Evolutionary conservation across 768 basidiomycete genomes (phyloP).

Genomic region (Lentinula detonsa): DNA sequence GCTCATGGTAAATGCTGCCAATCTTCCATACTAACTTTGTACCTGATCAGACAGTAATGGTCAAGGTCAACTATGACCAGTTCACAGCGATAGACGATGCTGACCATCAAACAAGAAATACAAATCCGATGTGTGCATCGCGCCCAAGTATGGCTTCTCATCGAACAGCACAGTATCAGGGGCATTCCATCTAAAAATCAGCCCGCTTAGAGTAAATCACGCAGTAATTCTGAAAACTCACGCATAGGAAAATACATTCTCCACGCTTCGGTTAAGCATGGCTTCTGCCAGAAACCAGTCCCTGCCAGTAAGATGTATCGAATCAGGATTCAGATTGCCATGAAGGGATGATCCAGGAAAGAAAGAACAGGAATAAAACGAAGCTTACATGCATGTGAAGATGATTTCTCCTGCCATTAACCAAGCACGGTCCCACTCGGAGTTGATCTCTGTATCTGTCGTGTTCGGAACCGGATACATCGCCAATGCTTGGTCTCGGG

Average conservation of each 20-base stretch:
- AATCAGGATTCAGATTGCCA: not conserved
- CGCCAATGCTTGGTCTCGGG: slow-evolving; percentile 25
- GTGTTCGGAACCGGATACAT: slow-evolving; percentile 31
- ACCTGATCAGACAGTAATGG: slow-evolving; percentile 11
- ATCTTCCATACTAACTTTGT: slow-evolving; percentile 18
- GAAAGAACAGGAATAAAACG: no score
- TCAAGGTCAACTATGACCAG: not conserved
- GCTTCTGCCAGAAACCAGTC: slow-evolving; percentile 33
- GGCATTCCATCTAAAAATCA: slow-evolving; percentile 30
- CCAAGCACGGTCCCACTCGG: slow-evolving; percentile 33
- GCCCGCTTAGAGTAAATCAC: not conserved
- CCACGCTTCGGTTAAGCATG: slow-evolving; percentile 18
- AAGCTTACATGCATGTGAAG: slow-evolving; percentile 36
- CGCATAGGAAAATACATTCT: slow-evolving; percentile 30
- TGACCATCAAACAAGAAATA: slow-evolving; percentile 37
- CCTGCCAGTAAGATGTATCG: slow-evolving; percentile 17
- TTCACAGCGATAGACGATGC: not conserved
- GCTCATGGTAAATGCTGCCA: not conserved
- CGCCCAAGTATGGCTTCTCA: slow-evolving; percentile 28
- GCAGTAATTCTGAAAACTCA: slow-evolving; percentile 7
- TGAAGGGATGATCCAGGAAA: no score
- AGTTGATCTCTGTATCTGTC: slow-evolving; percentile 28
- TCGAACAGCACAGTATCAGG: slow-evolving; percentile 33
- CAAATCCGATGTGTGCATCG: slow-evolving; percentile 37
- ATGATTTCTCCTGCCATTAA: slow-evolving; percentile 35